phyloP scores from a whole-genome alignment of 345 rosid species.

The Pseudoturritis turrita region DNA sequence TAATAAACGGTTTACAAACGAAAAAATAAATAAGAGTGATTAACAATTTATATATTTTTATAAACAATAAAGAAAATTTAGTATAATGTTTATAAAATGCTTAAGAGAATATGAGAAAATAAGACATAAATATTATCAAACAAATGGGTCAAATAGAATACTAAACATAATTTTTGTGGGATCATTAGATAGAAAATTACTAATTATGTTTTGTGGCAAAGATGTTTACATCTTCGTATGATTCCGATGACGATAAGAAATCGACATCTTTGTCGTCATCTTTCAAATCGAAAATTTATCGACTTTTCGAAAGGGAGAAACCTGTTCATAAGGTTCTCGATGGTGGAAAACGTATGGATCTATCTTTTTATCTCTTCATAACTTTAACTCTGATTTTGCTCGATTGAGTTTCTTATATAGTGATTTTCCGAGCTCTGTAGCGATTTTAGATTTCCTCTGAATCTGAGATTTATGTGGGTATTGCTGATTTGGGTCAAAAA shows the following conservation, averaged over 20 bases:
- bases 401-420: not conserved
- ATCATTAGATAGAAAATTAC: too few species aligned
- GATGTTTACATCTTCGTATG: too few species aligned
- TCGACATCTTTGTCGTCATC: constrained; percentile 31
- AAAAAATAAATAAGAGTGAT: too few species aligned
- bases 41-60: too few species aligned
- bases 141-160: too few species aligned
- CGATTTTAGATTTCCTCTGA: not conserved
- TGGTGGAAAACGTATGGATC: constrained; percentile 64
- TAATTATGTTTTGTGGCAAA: too few species aligned
- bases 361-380: not conserved
- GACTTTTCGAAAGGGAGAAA: constrained; percentile 67
- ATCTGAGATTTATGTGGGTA: not conserved
- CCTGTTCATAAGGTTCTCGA: constrained; percentile 66
- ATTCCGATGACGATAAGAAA: constrained; percentile 46
- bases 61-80: too few species aligned
- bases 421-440: not conserved
- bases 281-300: constrained; percentile 48
- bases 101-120: too few species aligned
- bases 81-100: too few species aligned
- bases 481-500: not conserved
- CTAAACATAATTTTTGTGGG: too few species aligned
- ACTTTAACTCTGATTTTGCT: not conserved
- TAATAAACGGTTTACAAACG: too few species aligned
- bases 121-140: too few species aligned